Evolutionary conservation across 2,329 filamentous ascomycete genomes (phyloP), one percentile per base, ranked within the genome.

Genomic region (Coleophoma cylindrospora): DNA sequence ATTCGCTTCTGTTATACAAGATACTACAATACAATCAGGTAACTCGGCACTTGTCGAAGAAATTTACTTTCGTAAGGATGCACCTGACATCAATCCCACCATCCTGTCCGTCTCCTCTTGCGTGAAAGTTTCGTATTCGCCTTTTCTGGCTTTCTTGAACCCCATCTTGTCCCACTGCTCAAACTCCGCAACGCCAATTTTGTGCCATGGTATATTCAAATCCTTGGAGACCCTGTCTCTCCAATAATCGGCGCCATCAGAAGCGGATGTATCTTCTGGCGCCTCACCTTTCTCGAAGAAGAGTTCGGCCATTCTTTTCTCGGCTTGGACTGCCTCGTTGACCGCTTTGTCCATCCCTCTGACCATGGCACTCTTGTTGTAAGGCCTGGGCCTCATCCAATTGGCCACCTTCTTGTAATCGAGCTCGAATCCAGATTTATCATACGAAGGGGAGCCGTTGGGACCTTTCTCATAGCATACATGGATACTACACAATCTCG

Each of bases 401-500:
- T 53, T 21, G 1, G 50, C 51, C 3, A 55, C 54, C 27, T 68
- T 65, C 0, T 64, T 58, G 15, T 77, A 60, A 19, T 69, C 63
- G 9, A 70, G 64, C 4, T 66, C 66, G 33, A 71, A 64, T 11
- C 71, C 63, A 11, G 83, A 61, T 1, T 64, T 55, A 4, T 69
- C 63, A 8, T 52, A 56, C 10, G 56, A 56, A 1, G 55, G 53
- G 4, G 55, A 54, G 27, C 55, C 53, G 82, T 67, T 8, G 68
- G 65, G 40, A 65, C 66, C 51, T 76, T 73, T n/a, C 68, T 71
- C 12, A 66, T 61, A 2, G 58, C 54, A 53, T 70, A 79, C 27
- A 81, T 72, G 0, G 74, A 71, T 43, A 19, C 19, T 19, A 19
- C 19, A 19, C 19, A 19, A 19, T 19, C 19, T 19, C 19, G 19